A percentile compares a stretch with the other conserved stretches of the same genome.
Conservation (phyloP, 169 alveolate species). For the Cryptosporidium bovis region DNA sequence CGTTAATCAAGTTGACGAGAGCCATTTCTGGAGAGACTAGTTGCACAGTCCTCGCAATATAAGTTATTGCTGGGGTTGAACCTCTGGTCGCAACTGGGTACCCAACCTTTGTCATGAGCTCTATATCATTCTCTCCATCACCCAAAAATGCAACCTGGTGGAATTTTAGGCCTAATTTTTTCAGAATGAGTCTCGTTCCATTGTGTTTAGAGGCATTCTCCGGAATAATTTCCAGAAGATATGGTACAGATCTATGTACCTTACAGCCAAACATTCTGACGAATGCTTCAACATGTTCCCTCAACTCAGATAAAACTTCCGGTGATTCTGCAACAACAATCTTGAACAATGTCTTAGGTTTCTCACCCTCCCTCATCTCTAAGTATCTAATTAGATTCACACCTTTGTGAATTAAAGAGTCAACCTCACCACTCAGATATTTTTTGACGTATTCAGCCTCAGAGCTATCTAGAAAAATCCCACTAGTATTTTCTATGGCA, state of each 20-base stretch:
- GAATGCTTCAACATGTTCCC: conserved; percentile 47
- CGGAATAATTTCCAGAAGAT: conserved; percentile 45
- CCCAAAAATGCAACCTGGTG: conserved; percentile 49
- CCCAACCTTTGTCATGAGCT: conserved; percentile 40
- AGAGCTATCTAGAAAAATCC: conserved; percentile 25
- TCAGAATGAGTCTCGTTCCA: conserved; percentile 18
- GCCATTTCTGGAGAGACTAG: conserved; percentile 21
- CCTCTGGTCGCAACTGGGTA: conserved; percentile 44
- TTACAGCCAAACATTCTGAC: conserved; percentile 49
- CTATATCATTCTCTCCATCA: conserved; percentile 63
- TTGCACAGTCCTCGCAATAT: conserved; percentile 28
- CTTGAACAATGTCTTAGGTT: conserved; percentile 19
- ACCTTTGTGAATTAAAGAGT: conserved; percentile 40
- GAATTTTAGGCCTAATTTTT: conserved; percentile 1
- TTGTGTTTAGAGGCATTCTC: conserved; percentile 37
- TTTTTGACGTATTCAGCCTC: conserved; percentile 13
- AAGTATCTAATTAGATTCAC: conserved; percentile 29
- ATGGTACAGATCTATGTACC: conserved; percentile 42
- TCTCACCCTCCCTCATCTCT: conserved; percentile 54
- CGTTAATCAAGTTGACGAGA: conserved; percentile 18
- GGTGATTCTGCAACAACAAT: conserved; percentile 44
- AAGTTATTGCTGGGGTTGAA: conserved; percentile 38
- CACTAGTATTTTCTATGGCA: conserved; percentile 30
- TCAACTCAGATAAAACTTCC: background rate
- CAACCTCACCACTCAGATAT: conserved; percentile 33